A percentile compares a stretch with the other conserved stretches of the same genome.
These are phyloP conservation scores for Tuber umbilicatum DNA, from an alignment of 495 filamentous ascomycete species.

Conservation along the genomic window DNA sequence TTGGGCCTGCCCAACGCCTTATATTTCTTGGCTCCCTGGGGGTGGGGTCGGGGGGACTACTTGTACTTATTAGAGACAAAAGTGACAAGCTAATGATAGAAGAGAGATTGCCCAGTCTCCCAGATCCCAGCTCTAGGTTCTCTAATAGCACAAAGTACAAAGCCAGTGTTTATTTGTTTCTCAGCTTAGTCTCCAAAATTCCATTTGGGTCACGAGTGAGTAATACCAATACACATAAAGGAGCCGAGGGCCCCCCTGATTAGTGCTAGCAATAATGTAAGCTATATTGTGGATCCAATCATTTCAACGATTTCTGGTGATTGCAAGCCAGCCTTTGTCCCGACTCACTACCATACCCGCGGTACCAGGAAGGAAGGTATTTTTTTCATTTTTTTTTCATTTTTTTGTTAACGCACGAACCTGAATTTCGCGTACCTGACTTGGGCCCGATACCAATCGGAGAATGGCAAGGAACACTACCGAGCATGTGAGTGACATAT, in stretches of 20 bases:
- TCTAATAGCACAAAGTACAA: neutral
- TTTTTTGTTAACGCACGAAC: neutral
- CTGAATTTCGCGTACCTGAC: neutral
- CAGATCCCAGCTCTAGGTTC: neutral
- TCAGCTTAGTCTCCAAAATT: neutral
- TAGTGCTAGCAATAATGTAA: neutral
- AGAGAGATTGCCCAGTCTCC: neutral
- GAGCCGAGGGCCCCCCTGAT: neutral
- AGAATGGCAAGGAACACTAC: neutral
- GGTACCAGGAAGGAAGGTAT: neutral
- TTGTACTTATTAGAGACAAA: neutral
- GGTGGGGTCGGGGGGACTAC: neutral
- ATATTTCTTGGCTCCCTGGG: neutral
- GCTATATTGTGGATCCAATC: neutral
- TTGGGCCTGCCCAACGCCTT: neutral
- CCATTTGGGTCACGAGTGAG: neutral
- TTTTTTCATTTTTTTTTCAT: neutral
- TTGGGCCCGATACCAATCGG: neutral
- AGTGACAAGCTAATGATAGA: neutral
- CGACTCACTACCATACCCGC: neutral
- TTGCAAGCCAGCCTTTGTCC: neutral
- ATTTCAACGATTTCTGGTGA: neutral
- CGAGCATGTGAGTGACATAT: neutral
- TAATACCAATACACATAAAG: neutral
- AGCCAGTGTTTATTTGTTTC: neutral